Conservation (phyloP, 352 stramenopile species). For the Pythium dissimile region DNA sequence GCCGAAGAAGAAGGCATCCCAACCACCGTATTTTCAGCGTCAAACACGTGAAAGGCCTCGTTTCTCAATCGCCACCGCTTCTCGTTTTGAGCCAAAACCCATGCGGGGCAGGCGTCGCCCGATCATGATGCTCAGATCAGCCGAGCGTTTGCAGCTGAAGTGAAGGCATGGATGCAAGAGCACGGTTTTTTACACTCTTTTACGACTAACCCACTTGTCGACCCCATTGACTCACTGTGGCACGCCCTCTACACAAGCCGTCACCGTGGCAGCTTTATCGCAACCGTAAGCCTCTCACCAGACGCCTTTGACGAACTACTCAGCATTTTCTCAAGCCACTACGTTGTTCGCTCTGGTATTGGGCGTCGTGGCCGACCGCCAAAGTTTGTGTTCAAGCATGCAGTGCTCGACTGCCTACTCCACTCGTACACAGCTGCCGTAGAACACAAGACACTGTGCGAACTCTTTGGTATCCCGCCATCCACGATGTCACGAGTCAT, state of each 20-base stretch:
- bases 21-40: too few relatives aligned
- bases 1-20: too few relatives aligned
- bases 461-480: constrained; percentile 9
- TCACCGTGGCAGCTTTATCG: background rate
- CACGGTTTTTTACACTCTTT: too few relatives aligned
- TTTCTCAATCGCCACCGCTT: too few relatives aligned
- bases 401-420: constrained; percentile 4
- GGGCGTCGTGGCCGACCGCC: too few relatives aligned
- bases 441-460: constrained; percentile 12
- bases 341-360: background rate
- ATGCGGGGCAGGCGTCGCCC: too few relatives aligned
- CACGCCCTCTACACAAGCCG: background rate
- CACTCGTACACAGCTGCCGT: constrained; percentile 12
- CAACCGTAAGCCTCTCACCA: background rate
- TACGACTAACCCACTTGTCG: background rate
- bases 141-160: too few relatives aligned
- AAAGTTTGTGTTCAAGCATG: background rate
- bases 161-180: too few relatives aligned
- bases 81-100: too few relatives aligned
- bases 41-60: too few relatives aligned
- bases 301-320: background rate
- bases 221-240: background rate
- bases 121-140: too few relatives aligned
- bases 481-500: constrained; percentile 3
- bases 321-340: background rate